Evolutionary conservation across 257 asterid species (phyloP), one percentile per base, ranked within the genome.

Genomic region (Gentiana straminea): DNA sequence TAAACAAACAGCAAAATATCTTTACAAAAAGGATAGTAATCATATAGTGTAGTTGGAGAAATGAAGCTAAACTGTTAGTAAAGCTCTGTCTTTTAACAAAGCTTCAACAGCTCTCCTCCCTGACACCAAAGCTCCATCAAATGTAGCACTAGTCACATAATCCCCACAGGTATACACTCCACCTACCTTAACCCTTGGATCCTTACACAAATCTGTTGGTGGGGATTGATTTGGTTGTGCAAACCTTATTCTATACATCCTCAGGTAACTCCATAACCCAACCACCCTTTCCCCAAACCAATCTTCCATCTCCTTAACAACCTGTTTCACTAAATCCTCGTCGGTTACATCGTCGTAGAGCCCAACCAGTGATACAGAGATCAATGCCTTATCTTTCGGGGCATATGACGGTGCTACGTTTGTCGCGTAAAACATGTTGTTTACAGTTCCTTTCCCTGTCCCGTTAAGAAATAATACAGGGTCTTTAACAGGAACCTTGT

Each of bases 161-260:
- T 87, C 98, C 47, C 98, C 98, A 60, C 98, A 91, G 24, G 81
- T 32, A 54, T 87, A 91, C 82, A 91, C 33, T n/a, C 94, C 90
- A 15, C 24, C 24, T 4, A 69, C 56, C 61, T 64, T 67, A 54
- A 83, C 49, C 56, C 64, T 69, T 43, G 92, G 90, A 54, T 84
- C 81, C 80, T 84, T 83, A 73, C 65, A 66, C 74, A 87, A 74
- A 70, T 91, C 70, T 13, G 94, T 81, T 33, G 98, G 96, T 2
- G 94, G 96, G 66, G 81, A 64, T 71, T 87, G 98, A 58, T 91
- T 87, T 38, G 98, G 96, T 67, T 84, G 95, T 11, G 97, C 97
- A 66, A 79, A 91, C 50, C 57, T 66, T 13, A 91, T 72, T 70
- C 92, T 62, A 10, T 87, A 91, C 86, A 81, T 75, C 61, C 83